Conservation (phyloP, 805 yeast species). For the Saccharomycopsis fermentans region DNA sequence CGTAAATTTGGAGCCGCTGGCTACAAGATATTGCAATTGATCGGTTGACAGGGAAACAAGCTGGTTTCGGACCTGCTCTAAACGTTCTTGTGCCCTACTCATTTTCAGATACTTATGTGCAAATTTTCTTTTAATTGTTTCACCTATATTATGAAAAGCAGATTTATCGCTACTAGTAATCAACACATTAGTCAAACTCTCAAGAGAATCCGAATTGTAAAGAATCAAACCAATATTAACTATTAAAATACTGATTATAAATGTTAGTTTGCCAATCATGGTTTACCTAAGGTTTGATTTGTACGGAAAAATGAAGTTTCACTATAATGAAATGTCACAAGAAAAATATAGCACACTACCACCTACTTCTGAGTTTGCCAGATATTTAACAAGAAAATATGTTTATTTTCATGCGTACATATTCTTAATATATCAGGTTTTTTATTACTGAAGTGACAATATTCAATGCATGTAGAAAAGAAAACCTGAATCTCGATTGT, state of each 20-base stretch:
- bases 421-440: too few species aligned
- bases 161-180: neutral
- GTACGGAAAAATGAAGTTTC: too few species aligned
- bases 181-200: too few species aligned
- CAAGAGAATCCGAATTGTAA: neutral
- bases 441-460: too few species aligned
- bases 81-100: neutral
- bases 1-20: conserved; percentile 18
- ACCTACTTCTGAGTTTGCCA: too few species aligned
- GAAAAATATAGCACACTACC: too few species aligned
- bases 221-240: neutral
- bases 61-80: neutral
- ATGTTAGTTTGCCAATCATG: neutral
- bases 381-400: too few species aligned
- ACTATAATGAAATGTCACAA: too few species aligned
- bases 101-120: neutral
- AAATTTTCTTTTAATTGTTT: neutral
- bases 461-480: too few species aligned
- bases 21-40: neutral
- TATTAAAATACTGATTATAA: neutral
- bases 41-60: neutral
- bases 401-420: too few species aligned
- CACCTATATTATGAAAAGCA: neutral
- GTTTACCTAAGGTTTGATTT: too few species aligned
- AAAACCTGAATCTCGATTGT: too few species aligned